Evolutionary conservation across 169 alveolate genomes (phyloP).

Genomic region (Babesia ovis): DNA sequence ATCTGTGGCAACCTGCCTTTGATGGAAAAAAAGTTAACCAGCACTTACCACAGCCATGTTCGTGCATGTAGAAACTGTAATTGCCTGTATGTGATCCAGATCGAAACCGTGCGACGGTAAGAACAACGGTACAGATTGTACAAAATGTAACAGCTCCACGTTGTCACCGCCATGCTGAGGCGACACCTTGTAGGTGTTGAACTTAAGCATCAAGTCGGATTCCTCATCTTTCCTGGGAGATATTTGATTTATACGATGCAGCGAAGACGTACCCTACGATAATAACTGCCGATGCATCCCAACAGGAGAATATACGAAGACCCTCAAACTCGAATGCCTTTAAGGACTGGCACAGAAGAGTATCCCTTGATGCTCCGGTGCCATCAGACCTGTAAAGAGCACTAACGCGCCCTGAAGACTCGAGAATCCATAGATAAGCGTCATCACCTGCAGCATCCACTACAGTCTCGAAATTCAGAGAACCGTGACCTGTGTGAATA

Average conservation of each 20-base stretch:
- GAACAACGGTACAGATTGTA: conserved; percentile 59
- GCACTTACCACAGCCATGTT: conserved; percentile 34
- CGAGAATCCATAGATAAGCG: conserved; percentile 49
- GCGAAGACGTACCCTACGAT: conserved; percentile 42
- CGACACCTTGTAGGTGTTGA: conserved; percentile 57
- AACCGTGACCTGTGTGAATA: conserved; percentile 17
- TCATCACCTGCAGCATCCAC: conserved; percentile 62
- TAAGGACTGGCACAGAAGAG: conserved; percentile 13
- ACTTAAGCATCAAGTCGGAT: conserved; percentile 52
- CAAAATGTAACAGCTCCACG: conserved; percentile 37
- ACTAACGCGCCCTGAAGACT: conserved; percentile 54
- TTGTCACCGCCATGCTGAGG: background rate
- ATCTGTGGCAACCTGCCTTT: conserved; percentile 12
- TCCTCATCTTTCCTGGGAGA: conserved; percentile 56
- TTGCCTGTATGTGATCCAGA: conserved; percentile 12
- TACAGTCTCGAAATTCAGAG: conserved; percentile 24
- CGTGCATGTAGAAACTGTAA: conserved; percentile 43
- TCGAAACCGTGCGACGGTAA: conserved; percentile 31
- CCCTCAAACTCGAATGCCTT: conserved; percentile 64
- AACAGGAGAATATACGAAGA: conserved; percentile 34
- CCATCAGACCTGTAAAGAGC: conserved; percentile 27
- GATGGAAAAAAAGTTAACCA: background rate
- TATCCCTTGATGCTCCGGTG: conserved; percentile 11
- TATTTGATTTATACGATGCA: background rate
- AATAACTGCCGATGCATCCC: conserved; percentile 19